Conservation (phyloP, 306 rosid genomes). For the Glycine latifolia region DNA sequence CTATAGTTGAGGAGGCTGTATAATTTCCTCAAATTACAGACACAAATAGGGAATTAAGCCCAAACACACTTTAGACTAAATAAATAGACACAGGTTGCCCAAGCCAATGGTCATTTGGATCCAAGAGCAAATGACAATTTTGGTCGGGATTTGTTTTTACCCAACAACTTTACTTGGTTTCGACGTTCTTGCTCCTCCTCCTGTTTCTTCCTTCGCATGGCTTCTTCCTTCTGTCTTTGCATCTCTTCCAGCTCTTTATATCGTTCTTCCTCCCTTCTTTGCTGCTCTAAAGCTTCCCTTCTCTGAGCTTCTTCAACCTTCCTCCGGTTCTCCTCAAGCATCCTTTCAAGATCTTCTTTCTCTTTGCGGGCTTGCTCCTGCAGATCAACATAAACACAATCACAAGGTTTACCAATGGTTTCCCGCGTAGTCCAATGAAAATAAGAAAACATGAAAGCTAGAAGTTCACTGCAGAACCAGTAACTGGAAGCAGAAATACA, state of each 20-base stretch:
- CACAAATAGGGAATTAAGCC: conserved; percentile 26
- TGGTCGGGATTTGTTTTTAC: conserved; percentile 94
- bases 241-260: conserved; percentile 96
- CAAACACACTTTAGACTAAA: conserved; percentile 13
- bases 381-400: background rate
- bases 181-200: conserved; percentile 86
- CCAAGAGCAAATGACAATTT: conserved; percentile 96
- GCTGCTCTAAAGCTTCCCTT: conserved; percentile 94
- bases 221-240: conserved; percentile 96
- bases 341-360: conserved; percentile 77
- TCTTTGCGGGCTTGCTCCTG: conserved; percentile 86
- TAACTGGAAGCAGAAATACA: background rate
- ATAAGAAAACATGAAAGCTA: background rate
- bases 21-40: conserved; percentile 47
- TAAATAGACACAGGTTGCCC: background rate
- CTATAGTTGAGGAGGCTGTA: conserved; percentile 35
- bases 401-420: conserved; percentile 3
- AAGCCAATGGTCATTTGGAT: conserved; percentile 63
- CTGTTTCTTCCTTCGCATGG: conserved; percentile 82
- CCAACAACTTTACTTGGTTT: conserved; percentile 91
- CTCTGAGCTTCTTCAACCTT: conserved; percentile 90
- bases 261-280: conserved; percentile 93
- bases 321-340: conserved; percentile 88
- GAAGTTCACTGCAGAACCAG: too few species aligned
- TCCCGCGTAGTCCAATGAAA: background rate